Evolutionary conservation across 2,329 filamentous ascomycete genomes (phyloP).

Genomic region (Talaromyces sp.): DNA sequence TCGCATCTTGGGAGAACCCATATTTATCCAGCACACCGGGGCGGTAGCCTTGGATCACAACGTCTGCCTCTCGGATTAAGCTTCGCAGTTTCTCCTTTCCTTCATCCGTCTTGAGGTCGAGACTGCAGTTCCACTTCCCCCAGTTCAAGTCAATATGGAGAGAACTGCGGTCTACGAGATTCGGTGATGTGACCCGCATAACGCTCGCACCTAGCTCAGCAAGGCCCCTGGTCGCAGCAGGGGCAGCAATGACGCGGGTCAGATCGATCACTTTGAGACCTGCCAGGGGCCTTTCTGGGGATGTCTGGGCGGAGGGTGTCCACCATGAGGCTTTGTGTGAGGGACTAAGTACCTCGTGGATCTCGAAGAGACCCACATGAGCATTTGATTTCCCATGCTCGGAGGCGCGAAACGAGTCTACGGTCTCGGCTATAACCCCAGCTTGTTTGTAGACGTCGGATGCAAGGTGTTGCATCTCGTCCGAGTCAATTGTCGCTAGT

Average conservation of each 20-base stretch:
- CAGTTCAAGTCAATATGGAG: constrained; percentile 1
- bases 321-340: constrained; percentile 31
- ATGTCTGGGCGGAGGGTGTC: constrained; percentile 28
- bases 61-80: background rate
- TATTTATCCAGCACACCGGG: background rate
- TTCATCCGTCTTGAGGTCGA: constrained; percentile 1
- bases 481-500: background rate
- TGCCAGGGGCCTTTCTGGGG: constrained; percentile 36
- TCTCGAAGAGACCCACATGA: constrained; percentile 3
- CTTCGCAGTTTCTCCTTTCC: background rate
- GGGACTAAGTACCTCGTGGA: constrained; percentile 3
- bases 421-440: background rate
- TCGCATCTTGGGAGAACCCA: background rate
- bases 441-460: constrained; percentile 1
- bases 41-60: constrained; percentile 1
- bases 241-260: constrained; percentile 45
- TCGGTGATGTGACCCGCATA: constrained; percentile 9
- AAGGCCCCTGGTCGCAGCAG: constrained; percentile 37
- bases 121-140: constrained; percentile 3
- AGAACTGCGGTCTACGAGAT: background rate
- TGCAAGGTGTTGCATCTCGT: constrained; percentile 1
- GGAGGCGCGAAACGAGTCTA: background rate
- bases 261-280: constrained; percentile 47
- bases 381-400: constrained; percentile 4
- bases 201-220: constrained; percentile 40